These are phyloP conservation scores for Melocanna baccifera DNA, from an alignment of 176 grass and related monocot genomes.

Conservation along the genomic window DNA sequence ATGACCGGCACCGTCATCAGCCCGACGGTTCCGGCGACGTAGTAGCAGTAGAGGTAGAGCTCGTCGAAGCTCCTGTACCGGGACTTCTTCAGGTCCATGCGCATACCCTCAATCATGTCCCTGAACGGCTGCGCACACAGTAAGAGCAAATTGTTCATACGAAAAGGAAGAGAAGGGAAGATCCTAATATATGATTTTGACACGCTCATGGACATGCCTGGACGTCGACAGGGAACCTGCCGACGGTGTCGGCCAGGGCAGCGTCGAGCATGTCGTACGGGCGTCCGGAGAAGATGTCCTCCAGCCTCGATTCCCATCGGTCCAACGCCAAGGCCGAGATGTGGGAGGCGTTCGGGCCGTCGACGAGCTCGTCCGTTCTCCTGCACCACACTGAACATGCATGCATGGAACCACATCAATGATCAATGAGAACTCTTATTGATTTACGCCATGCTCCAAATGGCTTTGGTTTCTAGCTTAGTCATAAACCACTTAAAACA, in stretches of 20 bases:
- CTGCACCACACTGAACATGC: conserved; percentile 83
- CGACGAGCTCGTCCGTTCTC: conserved; percentile 88
- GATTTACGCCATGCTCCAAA: too few species aligned
- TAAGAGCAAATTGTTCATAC: neutral
- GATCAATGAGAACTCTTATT: neutral
- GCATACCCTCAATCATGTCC: conserved; percentile 98
- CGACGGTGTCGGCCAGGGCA: conserved; percentile 70
- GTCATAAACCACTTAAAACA: too few species aligned
- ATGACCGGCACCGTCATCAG: conserved; percentile 88
- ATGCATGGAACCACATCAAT: neutral
- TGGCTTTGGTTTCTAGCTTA: too few species aligned
- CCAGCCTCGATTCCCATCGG: conserved; percentile 78
- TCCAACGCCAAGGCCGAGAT: conserved; percentile 79
- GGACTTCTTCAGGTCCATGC: conserved; percentile 67
- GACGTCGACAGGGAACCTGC: conserved; percentile 67
- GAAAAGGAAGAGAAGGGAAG: neutral
- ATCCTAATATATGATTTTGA: neutral
- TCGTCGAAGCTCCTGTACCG: conserved; percentile 87
- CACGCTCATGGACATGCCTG: neutral
- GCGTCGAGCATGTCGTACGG: conserved; percentile 98
- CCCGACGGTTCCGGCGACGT: conserved; percentile 84
- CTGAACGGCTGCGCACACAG: conserved; percentile 49
- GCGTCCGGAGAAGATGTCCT: conserved; percentile 67
- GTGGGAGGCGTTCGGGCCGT: conserved; percentile 82
- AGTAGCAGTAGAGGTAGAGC: conserved; percentile 97